Evolutionary conservation across 2,329 filamentous ascomycete species (phyloP).

Genomic region (Pseudocercospora pini-densiflorae): DNA sequence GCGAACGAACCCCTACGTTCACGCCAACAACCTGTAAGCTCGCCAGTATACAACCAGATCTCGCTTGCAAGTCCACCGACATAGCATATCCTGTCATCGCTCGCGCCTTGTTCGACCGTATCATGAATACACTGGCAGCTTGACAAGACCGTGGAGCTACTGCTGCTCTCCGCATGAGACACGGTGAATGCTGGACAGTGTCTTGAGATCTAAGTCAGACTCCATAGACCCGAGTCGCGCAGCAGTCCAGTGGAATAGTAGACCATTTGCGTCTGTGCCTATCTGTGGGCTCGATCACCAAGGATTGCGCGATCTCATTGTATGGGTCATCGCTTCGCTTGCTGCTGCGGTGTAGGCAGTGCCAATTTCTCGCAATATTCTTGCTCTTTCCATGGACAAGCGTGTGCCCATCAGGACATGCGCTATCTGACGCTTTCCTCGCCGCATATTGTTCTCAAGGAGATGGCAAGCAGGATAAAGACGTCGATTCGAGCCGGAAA

Average conservation of each 20-base stretch:
- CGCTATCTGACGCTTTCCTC: background rate
- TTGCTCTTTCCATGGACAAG: background rate
- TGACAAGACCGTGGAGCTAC: no score
- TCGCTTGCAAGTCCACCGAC: background rate
- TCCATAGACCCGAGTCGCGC: background rate
- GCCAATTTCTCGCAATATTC: background rate
- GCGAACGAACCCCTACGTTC: background rate
- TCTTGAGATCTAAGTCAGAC: background rate
- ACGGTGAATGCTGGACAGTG: background rate
- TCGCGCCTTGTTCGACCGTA: background rate
- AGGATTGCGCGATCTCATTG: background rate
- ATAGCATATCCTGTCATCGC: background rate
- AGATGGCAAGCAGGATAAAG: background rate
- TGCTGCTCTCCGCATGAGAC: background rate
- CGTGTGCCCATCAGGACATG: background rate
- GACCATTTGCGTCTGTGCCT: background rate
- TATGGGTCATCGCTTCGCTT: background rate
- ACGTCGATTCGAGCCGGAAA: background rate
- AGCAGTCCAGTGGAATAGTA: background rate
- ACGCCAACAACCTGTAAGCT: background rate
- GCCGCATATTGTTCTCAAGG: background rate
- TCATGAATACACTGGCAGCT: background rate
- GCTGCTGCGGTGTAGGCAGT: background rate
- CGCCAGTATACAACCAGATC: background rate
- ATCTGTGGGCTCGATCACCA: background rate